phyloP scores from a whole-genome alignment of 805 yeast genomes.

The Isabelozyma heimii region DNA sequence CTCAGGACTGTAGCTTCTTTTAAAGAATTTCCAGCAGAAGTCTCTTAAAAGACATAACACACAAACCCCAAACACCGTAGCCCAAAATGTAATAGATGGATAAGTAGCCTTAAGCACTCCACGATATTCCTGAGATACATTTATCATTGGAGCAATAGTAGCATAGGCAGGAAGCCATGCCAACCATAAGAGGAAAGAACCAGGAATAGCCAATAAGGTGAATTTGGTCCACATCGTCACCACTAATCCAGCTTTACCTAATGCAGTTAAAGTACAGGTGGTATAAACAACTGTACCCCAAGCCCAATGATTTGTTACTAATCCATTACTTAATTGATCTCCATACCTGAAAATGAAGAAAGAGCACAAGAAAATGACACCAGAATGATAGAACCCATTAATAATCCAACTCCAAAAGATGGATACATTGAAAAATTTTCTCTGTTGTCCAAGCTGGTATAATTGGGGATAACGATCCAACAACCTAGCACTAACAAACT shows the following conservation, averaged over 20 bases:
- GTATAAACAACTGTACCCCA: conserved; percentile 93
- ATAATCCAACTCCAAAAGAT: conserved; percentile 97
- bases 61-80: conserved; percentile 72
- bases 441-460: conserved; percentile 85
- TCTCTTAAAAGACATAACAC: conserved; percentile 80
- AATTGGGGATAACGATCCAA: conserved; percentile 90
- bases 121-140: conserved; percentile 78
- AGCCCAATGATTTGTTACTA: conserved; percentile 82
- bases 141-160: conserved; percentile 74
- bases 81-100: conserved; percentile 81
- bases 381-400: conserved; percentile 94
- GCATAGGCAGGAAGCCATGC: conserved; percentile 86
- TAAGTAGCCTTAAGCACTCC: conserved; percentile 79
- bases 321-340: conserved; percentile 63
- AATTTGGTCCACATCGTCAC: conserved; percentile 95
- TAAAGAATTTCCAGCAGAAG: conserved; percentile 90
- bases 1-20: conserved; percentile 88
- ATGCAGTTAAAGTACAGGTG: conserved; percentile 79
- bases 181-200: conserved; percentile 84
- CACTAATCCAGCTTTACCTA: conserved; percentile 92
- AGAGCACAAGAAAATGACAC: conserved; percentile 73
- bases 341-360: conserved; percentile 68
- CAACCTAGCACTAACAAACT: conserved; percentile 86
- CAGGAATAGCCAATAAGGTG: conserved; percentile 90
- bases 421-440: conserved; percentile 83